Conservation (phyloP, 1,284 basidiomycete species). For the Fomes fomentarius region DNA sequence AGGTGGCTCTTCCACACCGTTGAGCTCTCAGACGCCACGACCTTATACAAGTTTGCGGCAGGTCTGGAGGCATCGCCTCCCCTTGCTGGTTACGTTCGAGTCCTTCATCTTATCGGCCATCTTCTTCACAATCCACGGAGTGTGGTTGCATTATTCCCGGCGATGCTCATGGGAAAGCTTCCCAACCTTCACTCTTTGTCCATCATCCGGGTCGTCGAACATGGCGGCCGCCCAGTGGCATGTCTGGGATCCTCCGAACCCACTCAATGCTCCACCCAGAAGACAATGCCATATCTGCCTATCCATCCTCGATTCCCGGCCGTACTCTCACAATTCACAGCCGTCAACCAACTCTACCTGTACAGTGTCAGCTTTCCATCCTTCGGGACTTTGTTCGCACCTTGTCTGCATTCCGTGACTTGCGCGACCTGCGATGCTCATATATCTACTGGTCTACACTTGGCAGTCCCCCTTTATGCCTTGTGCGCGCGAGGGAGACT, state of each 20-base stretch:
- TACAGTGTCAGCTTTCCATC: neutral
- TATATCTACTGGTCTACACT: neutral
- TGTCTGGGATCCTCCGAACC: too few relatives aligned
- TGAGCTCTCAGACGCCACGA: neutral
- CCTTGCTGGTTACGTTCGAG: neutral
- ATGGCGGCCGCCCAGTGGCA: too few relatives aligned
- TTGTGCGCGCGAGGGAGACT: neutral
- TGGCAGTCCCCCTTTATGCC: neutral
- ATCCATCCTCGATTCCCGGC: neutral
- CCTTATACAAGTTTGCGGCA: neutral
- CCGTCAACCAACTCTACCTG: neutral
- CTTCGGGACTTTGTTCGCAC: neutral
- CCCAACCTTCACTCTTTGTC: neutral
- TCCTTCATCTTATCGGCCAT: neutral
- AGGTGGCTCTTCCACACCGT: neutral
- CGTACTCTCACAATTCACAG: neutral
- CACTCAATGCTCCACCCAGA: neutral
- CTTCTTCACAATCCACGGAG: neutral
- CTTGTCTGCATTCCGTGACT: neutral
- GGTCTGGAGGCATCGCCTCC: neutral
- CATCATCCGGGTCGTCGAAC: neutral
- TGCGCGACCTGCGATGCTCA: neutral
- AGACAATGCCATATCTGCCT: neutral
- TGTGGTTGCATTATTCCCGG: neutral
- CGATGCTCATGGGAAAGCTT: neutral